These are phyloP conservation scores for Globisporangium abappressorium DNA, from an alignment of 352 stramenopile species.

Conservation along the genomic window DNA sequence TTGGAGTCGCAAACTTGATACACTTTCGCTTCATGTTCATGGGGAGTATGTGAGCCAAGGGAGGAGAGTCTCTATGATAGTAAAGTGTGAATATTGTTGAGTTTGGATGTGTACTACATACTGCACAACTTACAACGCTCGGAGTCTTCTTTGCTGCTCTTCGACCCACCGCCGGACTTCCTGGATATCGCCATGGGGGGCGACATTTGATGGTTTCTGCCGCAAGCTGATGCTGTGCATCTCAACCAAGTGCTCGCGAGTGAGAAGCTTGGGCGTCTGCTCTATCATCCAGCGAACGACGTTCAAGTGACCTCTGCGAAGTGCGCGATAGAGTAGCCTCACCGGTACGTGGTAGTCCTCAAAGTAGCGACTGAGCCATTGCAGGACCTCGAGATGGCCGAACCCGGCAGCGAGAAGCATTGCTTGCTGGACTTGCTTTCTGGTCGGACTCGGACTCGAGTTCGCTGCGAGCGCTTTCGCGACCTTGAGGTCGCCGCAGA, in stretches of 20 bases:
- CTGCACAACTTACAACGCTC: too few species aligned
- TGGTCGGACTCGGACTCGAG: not conserved
- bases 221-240: not conserved
- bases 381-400: not conserved
- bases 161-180: not conserved
- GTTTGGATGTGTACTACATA: too few species aligned
- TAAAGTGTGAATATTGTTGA: too few species aligned
- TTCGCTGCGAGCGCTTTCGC: not conserved
- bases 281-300: not conserved
- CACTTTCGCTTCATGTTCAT: too few species aligned
- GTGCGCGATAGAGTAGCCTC: not conserved
- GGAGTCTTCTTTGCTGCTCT: not conserved
- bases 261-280: not conserved
- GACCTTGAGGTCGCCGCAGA: not conserved
- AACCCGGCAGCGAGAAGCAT: not conserved
- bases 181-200: not conserved
- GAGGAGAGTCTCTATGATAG: too few species aligned
- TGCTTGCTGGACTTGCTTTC: not conserved
- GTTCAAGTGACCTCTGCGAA: not conserved
- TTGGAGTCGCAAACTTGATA: too few species aligned
- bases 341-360: not conserved
- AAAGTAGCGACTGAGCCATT: not conserved
- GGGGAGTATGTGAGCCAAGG: too few species aligned
- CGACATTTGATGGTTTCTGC: not conserved
- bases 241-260: not conserved